These are phyloP conservation scores for Emmonsiellopsis sp. DNA, from an alignment of 2,329 filamentous ascomycete species.

Conservation along the genomic window DNA sequence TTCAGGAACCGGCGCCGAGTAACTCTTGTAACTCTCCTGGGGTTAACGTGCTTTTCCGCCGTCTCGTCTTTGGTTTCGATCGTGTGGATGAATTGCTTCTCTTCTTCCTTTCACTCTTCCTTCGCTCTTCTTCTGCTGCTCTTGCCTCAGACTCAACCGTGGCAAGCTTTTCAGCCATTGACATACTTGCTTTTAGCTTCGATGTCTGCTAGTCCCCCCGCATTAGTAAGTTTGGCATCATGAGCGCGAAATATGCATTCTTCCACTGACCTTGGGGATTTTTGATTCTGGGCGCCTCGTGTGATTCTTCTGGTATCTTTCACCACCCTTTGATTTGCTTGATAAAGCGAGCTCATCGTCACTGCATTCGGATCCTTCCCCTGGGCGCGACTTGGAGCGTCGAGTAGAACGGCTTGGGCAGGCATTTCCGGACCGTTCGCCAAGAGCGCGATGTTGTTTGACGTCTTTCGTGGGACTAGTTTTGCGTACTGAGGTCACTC, in stretches of 20 bases:
- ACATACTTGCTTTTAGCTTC: slow-evolving; percentile 19
- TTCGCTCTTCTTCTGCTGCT: slow-evolving; percentile 25
- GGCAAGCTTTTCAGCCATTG: slow-evolving; percentile 35
- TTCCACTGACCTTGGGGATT: slow-evolving; percentile 21
- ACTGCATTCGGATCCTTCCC: slow-evolving; percentile 11
- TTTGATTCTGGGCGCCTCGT: slow-evolving; percentile 21
- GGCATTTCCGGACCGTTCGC: slow-evolving; percentile 7
- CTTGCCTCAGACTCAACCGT: slow-evolving; percentile 35
- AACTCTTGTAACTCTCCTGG: slow-evolving; percentile 7
- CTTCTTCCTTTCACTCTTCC: slow-evolving; percentile 28
- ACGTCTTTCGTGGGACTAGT: background rate
- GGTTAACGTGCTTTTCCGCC: slow-evolving; percentile 16
- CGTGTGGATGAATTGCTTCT: slow-evolving; percentile 21
- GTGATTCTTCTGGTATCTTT: slow-evolving; percentile 21
- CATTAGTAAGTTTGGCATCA: slow-evolving; percentile 1
- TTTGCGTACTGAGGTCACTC: slow-evolving; percentile 3
- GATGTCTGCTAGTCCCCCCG: slow-evolving; percentile 7
- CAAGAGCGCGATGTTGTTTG: slow-evolving; percentile 1
- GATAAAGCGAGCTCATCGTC: slow-evolving; percentile 27
- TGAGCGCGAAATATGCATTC: background rate
- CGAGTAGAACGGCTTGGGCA: background rate
- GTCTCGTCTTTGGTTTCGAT: slow-evolving; percentile 17
- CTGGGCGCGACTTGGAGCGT: background rate
- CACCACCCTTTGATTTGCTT: slow-evolving; percentile 24
- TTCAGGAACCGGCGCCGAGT: background rate